phyloP scores from a whole-genome alignment of 257 asterid genomes.

The Jasminum sambac region DNA sequence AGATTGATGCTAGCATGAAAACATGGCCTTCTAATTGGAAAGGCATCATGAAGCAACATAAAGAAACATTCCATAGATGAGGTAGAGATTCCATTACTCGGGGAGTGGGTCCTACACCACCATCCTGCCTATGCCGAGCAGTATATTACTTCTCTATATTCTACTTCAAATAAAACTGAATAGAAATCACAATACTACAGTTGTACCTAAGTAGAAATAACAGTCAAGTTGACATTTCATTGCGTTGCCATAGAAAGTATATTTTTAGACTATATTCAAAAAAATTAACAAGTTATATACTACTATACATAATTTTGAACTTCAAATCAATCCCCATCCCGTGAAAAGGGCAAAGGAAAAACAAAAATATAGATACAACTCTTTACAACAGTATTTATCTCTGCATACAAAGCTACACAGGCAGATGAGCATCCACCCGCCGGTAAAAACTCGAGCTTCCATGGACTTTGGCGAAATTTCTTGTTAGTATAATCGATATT shows the following conservation, averaged over 20 bases:
- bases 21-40: not conserved
- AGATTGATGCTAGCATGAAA: too few species aligned
- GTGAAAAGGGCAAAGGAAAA: not conserved
- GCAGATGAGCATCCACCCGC: not conserved
- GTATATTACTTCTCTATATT: not conserved
- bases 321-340: conserved; percentile 3
- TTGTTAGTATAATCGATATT: not conserved
- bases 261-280: conserved; percentile 10
- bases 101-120: too few species aligned
- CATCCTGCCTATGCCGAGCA: too few species aligned
- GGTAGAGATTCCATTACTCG: not conserved
- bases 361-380: not conserved
- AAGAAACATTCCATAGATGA: not conserved
- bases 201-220: too few species aligned
- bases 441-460: conserved; percentile 19
- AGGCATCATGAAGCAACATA: not conserved
- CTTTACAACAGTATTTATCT: conserved; percentile 22
- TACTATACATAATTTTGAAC: not conserved
- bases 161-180: not conserved
- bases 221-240: conserved; percentile 2
- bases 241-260: not conserved
- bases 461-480: not conserved
- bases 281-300: not conserved
- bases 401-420: conserved; percentile 8
- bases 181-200: too few species aligned